These are phyloP conservation scores for Suhomyces faveliae DNA, from an alignment of 805 yeast species.

Conservation along the genomic window DNA sequence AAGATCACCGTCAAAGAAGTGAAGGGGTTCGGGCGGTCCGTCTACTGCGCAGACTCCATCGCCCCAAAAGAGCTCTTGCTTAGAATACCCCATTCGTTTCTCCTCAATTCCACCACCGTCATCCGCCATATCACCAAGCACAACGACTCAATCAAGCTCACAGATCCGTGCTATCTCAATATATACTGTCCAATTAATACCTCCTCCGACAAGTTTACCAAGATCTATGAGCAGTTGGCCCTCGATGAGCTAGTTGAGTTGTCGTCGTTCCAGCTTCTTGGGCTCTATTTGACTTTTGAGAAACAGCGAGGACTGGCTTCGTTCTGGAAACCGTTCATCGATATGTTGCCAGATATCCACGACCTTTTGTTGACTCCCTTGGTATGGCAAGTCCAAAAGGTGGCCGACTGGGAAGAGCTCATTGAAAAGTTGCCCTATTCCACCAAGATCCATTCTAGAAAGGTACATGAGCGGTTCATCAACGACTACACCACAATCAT, in stretches of 20 bases:
- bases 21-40: conserved; percentile 58
- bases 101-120: conserved; percentile 58
- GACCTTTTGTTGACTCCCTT: conserved; percentile 63
- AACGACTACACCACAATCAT: conserved; percentile 44
- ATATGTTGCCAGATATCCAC: conserved; percentile 54
- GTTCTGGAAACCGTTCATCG: conserved; percentile 69
- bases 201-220: conserved; percentile 23
- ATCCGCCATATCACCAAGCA: conserved; percentile 42
- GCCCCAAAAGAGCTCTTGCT: conserved; percentile 45
- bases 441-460: conserved; percentile 36
- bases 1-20: conserved; percentile 43
- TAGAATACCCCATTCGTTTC: conserved; percentile 54
- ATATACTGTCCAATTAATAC: conserved; percentile 24
- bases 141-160: conserved; percentile 32
- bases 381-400: conserved; percentile 49
- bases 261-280: conserved; percentile 59
- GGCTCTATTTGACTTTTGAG: conserved; percentile 51
- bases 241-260: conserved; percentile 39
- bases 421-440: conserved; percentile 45
- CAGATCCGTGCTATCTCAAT: conserved; percentile 17
- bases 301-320: conserved; percentile 36
- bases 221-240: conserved; percentile 30
- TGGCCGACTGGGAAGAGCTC: conserved; percentile 24
- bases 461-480: conserved; percentile 43
- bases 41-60: conserved; percentile 45